phyloP scores from a whole-genome alignment of 2,329 filamentous ascomycete species.

The Allantophomopsis lycopodina region DNA sequence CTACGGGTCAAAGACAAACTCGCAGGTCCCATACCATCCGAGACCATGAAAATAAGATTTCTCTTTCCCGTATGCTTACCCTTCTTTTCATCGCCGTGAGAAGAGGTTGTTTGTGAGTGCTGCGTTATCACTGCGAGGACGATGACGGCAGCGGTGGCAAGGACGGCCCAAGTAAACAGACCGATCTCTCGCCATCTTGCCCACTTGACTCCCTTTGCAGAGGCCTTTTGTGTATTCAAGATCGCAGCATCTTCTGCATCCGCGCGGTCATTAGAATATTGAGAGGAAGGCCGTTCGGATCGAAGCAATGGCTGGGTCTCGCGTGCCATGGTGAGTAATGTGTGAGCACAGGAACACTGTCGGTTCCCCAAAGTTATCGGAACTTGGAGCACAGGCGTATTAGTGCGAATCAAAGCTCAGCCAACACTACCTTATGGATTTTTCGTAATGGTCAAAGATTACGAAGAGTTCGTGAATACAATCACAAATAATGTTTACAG shows the following conservation, averaged over 20 bases:
- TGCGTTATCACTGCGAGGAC: slow-evolving; percentile 73
- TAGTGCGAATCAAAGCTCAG: no score
- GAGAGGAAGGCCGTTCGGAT: slow-evolving; percentile 35
- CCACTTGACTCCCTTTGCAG: slow-evolving; percentile 22
- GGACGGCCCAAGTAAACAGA: slow-evolving; percentile 68
- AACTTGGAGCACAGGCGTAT: no score
- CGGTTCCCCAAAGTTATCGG: no score
- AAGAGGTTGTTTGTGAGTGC: slow-evolving; percentile 34
- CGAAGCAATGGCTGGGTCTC: slow-evolving; percentile 15
- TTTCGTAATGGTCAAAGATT: slow-evolving; percentile 1
- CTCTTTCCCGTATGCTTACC: slow-evolving; percentile 49
- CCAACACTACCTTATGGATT: slow-evolving; percentile 1
- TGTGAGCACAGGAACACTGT: not conserved
- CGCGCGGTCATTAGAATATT: slow-evolving; percentile 37
- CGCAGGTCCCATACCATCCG: slow-evolving; percentile 94
- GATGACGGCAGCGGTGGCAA: slow-evolving; percentile 68
- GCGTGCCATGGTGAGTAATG: slow-evolving; percentile 5
- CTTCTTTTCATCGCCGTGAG: slow-evolving; percentile 10
- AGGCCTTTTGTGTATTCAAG: slow-evolving; percentile 15
- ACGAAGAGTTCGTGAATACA: not conserved
- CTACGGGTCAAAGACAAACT: slow-evolving; percentile 76
- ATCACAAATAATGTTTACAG: not conserved
- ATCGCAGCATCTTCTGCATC: slow-evolving; percentile 28
- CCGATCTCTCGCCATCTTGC: slow-evolving; percentile 59
- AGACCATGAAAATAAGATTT: slow-evolving; percentile 98